Evolutionary conservation across 179 eudicot species (phyloP).

Genomic region (Spergularia azorica): DNA sequence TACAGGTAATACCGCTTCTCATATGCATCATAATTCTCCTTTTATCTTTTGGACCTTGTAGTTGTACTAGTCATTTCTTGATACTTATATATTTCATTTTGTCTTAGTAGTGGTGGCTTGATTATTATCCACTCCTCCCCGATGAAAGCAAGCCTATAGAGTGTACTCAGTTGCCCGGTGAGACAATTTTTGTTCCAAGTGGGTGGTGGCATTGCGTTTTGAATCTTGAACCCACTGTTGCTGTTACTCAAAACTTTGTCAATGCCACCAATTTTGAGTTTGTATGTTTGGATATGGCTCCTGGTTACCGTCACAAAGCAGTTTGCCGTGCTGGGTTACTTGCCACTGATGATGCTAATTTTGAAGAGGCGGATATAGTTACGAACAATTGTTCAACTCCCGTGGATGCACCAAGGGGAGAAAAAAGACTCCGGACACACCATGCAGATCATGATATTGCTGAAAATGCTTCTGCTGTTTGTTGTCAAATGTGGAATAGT

Average conservation of each 20-base stretch:
- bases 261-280: constrained; percentile 82
- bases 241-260: constrained; percentile 97
- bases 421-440: constrained; percentile 47
- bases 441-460: constrained; percentile 30
- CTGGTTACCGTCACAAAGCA: constrained; percentile 96
- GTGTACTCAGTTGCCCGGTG: constrained; percentile 96
- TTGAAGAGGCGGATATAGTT: constrained; percentile 37
- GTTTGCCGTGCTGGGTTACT: constrained; percentile 94
- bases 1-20: constrained; percentile 59
- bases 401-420: constrained; percentile 48
- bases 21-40: background rate
- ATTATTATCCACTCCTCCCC: constrained; percentile 83
- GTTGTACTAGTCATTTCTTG: constrained; percentile 9
- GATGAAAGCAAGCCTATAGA: constrained; percentile 91
- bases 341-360: constrained; percentile 58
- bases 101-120: constrained; percentile 94
- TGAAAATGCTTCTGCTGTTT: constrained; percentile 24
- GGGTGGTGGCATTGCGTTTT: constrained; percentile 99
- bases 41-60: background rate
- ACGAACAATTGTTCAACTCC: constrained; percentile 27
- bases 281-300: constrained; percentile 96
- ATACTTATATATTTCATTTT: constrained; percentile 6
- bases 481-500: constrained; percentile 33
- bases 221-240: constrained; percentile 81
- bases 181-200: constrained; percentile 94